Conservation (phyloP, 2,329 filamentous ascomycete genomes). For the Ascochyta pisi region DNA sequence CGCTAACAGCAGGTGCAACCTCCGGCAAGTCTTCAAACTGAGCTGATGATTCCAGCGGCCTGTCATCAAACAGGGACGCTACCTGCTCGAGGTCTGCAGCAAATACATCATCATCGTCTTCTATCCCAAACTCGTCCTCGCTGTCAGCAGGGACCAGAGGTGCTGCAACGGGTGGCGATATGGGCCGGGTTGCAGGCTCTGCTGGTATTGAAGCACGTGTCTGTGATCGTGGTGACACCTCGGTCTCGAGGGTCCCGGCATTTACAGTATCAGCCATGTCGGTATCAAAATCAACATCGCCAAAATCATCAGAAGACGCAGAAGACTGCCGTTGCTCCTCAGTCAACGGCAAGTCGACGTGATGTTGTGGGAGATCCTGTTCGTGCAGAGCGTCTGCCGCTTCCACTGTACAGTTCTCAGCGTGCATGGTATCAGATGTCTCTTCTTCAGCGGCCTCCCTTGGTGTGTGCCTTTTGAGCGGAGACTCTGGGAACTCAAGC, state of each 20-base stretch:
- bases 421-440: conserved; percentile 16
- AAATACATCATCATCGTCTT: conserved; percentile 59
- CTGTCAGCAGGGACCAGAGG: conserved; percentile 23
- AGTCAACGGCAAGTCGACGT: conserved; percentile 8
- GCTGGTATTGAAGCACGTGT: conserved; percentile 13
- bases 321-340: conserved; percentile 19
- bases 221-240: conserved; percentile 12
- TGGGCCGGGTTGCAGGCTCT: conserved; percentile 12
- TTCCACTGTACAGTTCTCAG: conserved; percentile 8
- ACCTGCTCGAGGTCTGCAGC: conserved; percentile 65
- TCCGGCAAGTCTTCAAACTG: conserved; percentile 6
- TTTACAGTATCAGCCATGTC: conserved; percentile 41
- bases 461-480: conserved; percentile 36
- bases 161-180: not conserved
- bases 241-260: conserved; percentile 28
- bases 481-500: conserved; percentile 33
- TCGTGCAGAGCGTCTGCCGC: conserved; percentile 5
- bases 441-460: not conserved
- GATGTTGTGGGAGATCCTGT: not conserved
- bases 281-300: conserved; percentile 44
- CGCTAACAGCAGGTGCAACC: not conserved
- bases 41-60: conserved; percentile 33
- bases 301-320: conserved; percentile 46
- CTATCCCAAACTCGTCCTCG: conserved; percentile 55
- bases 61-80: conserved; percentile 61